Base-by-base conservation (phyloP, 768 basidiomycete genomes). In the Hirschioporus abietinus region DNA sequence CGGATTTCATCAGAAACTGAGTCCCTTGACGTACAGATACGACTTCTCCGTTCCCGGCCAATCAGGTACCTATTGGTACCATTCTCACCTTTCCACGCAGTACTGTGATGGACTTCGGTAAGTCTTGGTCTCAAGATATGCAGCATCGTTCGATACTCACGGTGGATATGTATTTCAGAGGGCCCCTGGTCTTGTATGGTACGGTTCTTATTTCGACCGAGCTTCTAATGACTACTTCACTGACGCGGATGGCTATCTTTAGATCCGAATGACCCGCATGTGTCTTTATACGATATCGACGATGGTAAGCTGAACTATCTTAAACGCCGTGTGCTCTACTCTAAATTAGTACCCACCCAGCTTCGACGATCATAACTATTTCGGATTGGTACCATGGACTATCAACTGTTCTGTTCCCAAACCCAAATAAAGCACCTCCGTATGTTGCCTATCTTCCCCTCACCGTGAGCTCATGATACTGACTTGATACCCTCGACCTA, bases 331-430 rank as follows among this genome's bases (percentile, higher is more conserved):
- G 30, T 25, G 12, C 23, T 58, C 35, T 61, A 17, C 5, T 34
- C 17, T 18, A 15, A 61, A 17, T 42, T 15, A 61, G 15, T 15
- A 15, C 18, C 15, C 30, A 58, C 59, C 8, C 65, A 78, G 80
- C 78, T 66, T 67, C 8, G 8, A 84, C 84, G 0, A 71, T 85
- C 2, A 82, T 85, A 66, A 84, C 84, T 0, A 74, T 85, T 26
- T 74, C 82, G 0, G 84, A 86, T 63, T 85, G 84, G 84, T 75
- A 64, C 35, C 68, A 69, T 34, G 35, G 35, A 26, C n/a, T 63
- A 18, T 60, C 68, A 10, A 34, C 63, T 18, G 42, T 36, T 15
- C 58, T 58, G 1, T 64, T 64, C 63, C 60, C 60, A 4, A 64
- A 64, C n/a, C 34, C 34, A 17, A 64, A 18, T 42, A 36, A 34